Conservation (phyloP, 2,329 filamentous ascomycete species). For the Exophiala calicioides region DNA sequence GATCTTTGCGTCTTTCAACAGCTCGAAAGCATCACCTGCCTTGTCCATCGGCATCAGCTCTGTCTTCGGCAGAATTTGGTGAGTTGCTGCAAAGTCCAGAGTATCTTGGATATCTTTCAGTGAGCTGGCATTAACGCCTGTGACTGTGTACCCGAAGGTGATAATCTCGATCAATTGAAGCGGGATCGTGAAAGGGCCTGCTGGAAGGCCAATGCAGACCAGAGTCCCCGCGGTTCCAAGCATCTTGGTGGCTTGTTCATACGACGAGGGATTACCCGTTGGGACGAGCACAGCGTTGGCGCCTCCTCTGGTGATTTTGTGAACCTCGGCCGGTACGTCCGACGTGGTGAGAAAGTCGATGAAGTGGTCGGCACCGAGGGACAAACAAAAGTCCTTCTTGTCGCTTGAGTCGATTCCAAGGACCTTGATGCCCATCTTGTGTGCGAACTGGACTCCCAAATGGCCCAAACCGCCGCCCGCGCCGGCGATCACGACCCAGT, state of each 20-base stretch:
- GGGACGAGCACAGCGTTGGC: constrained; percentile 3
- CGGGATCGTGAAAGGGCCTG: neutral
- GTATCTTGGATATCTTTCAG: constrained; percentile 4
- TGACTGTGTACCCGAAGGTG: constrained; percentile 1
- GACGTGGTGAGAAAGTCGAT: neutral
- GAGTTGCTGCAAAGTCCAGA: constrained; percentile 4
- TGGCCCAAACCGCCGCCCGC: no score
- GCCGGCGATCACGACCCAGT: no score
- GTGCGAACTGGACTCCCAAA: no score
- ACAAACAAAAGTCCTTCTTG: constrained; percentile 3
- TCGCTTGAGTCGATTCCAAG: no score
- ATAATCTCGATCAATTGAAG: constrained; percentile 7
- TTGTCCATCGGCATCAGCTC: constrained; percentile 1
- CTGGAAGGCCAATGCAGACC: constrained; percentile 3
- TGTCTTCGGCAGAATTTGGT: constrained; percentile 4
- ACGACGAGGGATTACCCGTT: constrained; percentile 1
- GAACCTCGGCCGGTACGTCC: constrained; percentile 1
- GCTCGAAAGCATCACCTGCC: constrained; percentile 2
- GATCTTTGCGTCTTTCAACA: neutral
- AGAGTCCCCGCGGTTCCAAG: neutral
- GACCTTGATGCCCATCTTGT: no score
- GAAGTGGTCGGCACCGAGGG: constrained; percentile 2
- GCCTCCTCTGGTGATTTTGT: neutral
- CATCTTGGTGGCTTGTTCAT: constrained; percentile 3
- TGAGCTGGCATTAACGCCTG: constrained; percentile 10